Evolutionary conservation across 306 rosid species (phyloP).

Genomic region (Fragaria nilgerrensis): DNA sequence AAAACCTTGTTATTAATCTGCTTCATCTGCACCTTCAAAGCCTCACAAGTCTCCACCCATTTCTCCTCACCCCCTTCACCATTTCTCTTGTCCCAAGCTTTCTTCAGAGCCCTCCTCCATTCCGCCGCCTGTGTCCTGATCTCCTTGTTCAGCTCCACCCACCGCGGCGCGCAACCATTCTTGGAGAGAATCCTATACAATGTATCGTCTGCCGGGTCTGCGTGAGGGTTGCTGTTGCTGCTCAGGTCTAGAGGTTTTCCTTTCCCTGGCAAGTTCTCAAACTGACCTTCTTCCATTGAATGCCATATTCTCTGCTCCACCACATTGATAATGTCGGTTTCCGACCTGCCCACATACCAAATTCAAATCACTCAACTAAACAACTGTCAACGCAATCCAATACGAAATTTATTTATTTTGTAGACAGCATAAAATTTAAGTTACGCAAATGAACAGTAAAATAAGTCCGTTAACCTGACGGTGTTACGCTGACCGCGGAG

Average conservation of each 20-base stretch:
- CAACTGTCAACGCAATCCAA: too few relatives aligned
- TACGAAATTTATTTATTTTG: too few relatives aligned
- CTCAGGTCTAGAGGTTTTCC: conserved; percentile 77
- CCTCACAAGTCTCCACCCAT: conserved; percentile 56
- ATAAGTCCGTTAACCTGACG: conserved; percentile 45
- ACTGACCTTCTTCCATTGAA: conserved; percentile 93
- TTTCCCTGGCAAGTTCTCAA: conserved; percentile 86
- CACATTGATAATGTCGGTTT: conserved; percentile 73
- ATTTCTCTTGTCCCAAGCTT: conserved; percentile 47
- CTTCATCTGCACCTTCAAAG: conserved; percentile 50
- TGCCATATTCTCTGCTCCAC: conserved; percentile 96
- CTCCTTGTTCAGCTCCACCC: conserved; percentile 95
- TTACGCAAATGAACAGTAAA: too few relatives aligned
- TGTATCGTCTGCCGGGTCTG: conserved; percentile 91
- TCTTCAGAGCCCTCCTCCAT: conserved; percentile 60
- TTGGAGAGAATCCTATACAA: conserved; percentile 66
- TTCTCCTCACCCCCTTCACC: conserved; percentile 46
- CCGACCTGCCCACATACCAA: conserved; percentile 60
- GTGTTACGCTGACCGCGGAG: conserved; percentile 81
- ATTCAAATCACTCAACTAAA: neutral
- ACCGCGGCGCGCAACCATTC: conserved; percentile 83
- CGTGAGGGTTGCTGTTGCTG: conserved; percentile 76
- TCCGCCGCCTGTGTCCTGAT: conserved; percentile 53
- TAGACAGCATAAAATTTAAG: too few relatives aligned
- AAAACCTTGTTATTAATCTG: conserved; percentile 76